phyloP scores from a whole-genome alignment of 2,329 filamentous ascomycete species.

The Pseudopyrenochaeta lycopersici region DNA sequence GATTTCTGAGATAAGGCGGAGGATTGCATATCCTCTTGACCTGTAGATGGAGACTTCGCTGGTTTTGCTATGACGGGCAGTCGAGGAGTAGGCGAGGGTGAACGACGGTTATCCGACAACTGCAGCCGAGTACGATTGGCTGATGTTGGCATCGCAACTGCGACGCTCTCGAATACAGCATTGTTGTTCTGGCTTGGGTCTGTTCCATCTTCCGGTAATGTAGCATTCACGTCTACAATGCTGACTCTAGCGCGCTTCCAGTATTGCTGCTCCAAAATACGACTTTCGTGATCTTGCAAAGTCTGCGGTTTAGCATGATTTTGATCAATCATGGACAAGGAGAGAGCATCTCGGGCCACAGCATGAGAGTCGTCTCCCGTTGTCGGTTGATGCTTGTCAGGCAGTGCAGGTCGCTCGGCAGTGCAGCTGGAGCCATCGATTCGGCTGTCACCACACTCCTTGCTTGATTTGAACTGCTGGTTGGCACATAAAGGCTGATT shows the following conservation, averaged over 20 bases:
- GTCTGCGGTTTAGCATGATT: neutral
- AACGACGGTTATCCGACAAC: neutral
- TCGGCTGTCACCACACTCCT: constrained; percentile 3
- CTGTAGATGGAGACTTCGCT: neutral
- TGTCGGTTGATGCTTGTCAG: constrained; percentile 25
- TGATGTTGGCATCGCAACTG: neutral
- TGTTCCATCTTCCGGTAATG: neutral
- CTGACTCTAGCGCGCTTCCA: neutral
- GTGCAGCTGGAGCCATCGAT: constrained; percentile 5
- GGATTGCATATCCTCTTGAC: neutral
- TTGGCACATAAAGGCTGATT: constrained; percentile 6
- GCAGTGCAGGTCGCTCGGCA: constrained; percentile 8
- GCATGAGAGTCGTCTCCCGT: constrained; percentile 27
- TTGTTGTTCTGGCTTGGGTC: neutral
- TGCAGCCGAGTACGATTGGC: constrained; percentile 1
- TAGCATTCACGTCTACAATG: neutral
- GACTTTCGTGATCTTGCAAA: neutral
- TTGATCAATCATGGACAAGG: constrained; percentile 22
- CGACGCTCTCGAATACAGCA: neutral
- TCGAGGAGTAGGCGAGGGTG: neutral
- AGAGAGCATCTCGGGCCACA: constrained; percentile 47
- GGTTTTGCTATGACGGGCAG: neutral
- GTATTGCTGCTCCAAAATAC: constrained; percentile 1
- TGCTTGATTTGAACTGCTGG: constrained; percentile 8
- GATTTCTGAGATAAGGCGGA: neutral